Evolutionary conservation across 2,329 filamentous ascomycete genomes (phyloP).

Genomic region (Plectosphaerella sp.): DNA sequence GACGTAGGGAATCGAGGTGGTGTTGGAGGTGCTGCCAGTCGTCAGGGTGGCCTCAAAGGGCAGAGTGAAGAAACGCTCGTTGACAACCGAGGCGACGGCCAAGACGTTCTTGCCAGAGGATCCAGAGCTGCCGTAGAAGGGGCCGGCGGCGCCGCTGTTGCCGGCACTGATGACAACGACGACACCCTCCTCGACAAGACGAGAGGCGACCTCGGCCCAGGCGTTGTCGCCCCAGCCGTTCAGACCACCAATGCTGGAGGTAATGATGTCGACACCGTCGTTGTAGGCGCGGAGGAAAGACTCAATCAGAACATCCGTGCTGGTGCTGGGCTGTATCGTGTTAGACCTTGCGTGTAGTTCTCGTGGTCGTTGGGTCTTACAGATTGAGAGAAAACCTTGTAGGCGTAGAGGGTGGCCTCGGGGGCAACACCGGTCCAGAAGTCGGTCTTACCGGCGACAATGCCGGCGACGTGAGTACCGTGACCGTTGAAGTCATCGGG

Average conservation of each 20-base stretch:
- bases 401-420: constrained; percentile 19
- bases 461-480: constrained; percentile 24
- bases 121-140: constrained; percentile 39
- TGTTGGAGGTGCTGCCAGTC: constrained; percentile 16
- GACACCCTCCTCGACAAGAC: constrained; percentile 39
- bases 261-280: constrained; percentile 36
- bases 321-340: constrained; percentile 1
- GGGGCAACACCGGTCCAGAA: constrained; percentile 20
- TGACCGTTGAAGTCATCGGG: constrained; percentile 19
- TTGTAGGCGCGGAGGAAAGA: constrained; percentile 28
- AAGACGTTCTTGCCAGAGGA: constrained; percentile 36
- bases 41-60: constrained; percentile 24
- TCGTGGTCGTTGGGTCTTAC: neutral
- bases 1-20: constrained; percentile 24
- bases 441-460: constrained; percentile 19
- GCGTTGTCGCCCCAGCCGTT: constrained; percentile 35
- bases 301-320: constrained; percentile 19
- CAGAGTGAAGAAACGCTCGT: constrained; percentile 20
- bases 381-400: constrained; percentile 19
- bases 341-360: neutral
- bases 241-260: constrained; percentile 31
- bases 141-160: constrained; percentile 43
- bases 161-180: constrained; percentile 46
- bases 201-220: constrained; percentile 35
- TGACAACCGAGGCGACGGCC: constrained; percentile 37